Percentiles rank a stretch among this genome's conserved stretches.
phyloP scores from a whole-genome alignment of 139 green algal genomes.

The Auxenochlorella protothecoides region DNA sequence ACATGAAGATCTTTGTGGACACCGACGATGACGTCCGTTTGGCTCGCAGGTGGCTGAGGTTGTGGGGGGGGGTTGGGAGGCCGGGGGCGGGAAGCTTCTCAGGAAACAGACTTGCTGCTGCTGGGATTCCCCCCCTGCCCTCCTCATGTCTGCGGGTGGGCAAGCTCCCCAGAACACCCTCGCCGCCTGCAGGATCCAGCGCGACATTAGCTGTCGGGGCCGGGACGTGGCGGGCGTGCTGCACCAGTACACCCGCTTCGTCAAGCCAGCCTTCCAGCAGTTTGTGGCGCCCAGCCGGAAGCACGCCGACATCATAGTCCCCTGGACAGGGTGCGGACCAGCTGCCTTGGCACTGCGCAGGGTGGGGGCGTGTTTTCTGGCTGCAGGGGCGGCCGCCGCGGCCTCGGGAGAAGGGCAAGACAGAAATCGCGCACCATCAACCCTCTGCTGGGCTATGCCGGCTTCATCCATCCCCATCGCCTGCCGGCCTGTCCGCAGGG shows the following conservation, averaged over 20 bases:
- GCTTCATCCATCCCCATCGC: slow-evolving; percentile 65
- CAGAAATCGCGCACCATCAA: slow-evolving; percentile 25
- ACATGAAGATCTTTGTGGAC: slow-evolving; percentile 86
- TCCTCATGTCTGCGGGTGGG: background rate
- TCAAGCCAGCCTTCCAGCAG: slow-evolving; percentile 90
- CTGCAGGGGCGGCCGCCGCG: background rate
- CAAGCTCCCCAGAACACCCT: background rate
- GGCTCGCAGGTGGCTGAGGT: slow-evolving; percentile 40
- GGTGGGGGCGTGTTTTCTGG: background rate
- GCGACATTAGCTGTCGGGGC: slow-evolving; percentile 76
- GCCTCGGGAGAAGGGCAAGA: slow-evolving; percentile 3
- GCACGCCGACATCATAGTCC: slow-evolving; percentile 91
- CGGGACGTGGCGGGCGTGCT: slow-evolving; percentile 82
- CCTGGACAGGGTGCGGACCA: slow-evolving; percentile 45
- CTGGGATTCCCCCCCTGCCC: too few relatives aligned
- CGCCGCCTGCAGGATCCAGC: slow-evolving; percentile 60
- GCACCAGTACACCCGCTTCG: slow-evolving; percentile 86
- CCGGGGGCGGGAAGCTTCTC: too few relatives aligned
- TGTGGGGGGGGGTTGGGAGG: too few relatives aligned
- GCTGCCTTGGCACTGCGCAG: background rate
- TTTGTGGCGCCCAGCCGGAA: slow-evolving; percentile 74
- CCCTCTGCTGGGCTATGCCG: slow-evolving; percentile 85
- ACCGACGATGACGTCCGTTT: slow-evolving; percentile 92
- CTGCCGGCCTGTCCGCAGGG: slow-evolving; percentile 84
- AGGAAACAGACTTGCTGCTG: background rate